Evolutionary conservation across 805 yeast genomes (phyloP).

Genomic region (Pichia deserticola): DNA sequence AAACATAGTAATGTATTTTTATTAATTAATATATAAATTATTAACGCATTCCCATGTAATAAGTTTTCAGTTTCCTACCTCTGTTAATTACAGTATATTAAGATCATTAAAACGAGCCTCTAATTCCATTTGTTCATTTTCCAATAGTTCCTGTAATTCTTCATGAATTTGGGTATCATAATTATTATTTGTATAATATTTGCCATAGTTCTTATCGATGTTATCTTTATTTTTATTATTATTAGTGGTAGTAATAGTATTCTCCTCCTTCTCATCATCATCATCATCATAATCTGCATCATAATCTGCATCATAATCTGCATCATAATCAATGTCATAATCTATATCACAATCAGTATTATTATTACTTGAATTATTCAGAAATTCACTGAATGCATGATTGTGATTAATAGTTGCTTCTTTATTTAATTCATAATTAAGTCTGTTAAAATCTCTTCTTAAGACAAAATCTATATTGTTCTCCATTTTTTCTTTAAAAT

Average conservation of each 20-base stretch:
- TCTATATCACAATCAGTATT: slow-evolving; percentile 12
- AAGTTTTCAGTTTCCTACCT: too few relatives aligned
- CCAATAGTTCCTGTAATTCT: slow-evolving; percentile 1
- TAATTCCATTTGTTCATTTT: slow-evolving; percentile 17
- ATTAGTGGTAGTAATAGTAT: too few relatives aligned
- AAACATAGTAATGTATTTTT: too few relatives aligned
- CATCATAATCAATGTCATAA: slow-evolving; percentile 25
- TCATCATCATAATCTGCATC: slow-evolving; percentile 18
- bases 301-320: slow-evolving; percentile 19
- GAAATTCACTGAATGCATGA: slow-evolving; percentile 6
- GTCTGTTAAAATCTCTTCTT: slow-evolving; percentile 16
- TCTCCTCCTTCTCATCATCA: background rate
- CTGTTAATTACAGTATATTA: slow-evolving; percentile 8
- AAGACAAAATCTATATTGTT: slow-evolving; percentile 24
- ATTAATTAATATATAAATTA: too few relatives aligned
- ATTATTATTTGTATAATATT: background rate
- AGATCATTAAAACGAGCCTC: slow-evolving; percentile 25
- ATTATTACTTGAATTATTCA: slow-evolving; percentile 7
- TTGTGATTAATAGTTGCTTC: slow-evolving; percentile 17
- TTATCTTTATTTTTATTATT: too few relatives aligned
- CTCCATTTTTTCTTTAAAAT: background rate
- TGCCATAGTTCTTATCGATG: too few relatives aligned
- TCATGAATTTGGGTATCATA: background rate
- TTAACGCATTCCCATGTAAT: too few relatives aligned
- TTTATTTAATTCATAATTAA: slow-evolving; percentile 8